Evolutionary conservation across 192 early-diverging fungal genomes (phyloP).

Genomic region (Podila horticola): DNA sequence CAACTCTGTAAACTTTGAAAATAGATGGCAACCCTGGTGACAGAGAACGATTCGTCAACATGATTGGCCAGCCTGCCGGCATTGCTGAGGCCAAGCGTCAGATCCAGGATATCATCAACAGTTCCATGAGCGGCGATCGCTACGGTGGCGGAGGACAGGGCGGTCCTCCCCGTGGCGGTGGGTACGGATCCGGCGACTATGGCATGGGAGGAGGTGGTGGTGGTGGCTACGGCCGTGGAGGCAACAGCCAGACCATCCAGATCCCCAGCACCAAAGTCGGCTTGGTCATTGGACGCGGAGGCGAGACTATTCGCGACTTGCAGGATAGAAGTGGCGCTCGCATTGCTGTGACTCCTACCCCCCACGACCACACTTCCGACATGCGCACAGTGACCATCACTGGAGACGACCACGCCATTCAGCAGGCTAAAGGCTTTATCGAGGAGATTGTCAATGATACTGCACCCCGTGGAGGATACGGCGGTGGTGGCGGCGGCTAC

Average conservation of each 20-base stretch:
- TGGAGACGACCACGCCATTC: conserved; percentile 74
- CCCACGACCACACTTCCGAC: conserved; percentile 49
- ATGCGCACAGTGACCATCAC: conserved; percentile 73
- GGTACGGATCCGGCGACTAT: conserved; percentile 10
- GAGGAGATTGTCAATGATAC: conserved; percentile 74
- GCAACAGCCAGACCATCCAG: conserved; percentile 58
- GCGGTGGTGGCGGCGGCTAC: conserved; percentile 40
- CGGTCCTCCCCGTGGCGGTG: conserved; percentile 17
- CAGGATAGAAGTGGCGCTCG: conserved; percentile 74
- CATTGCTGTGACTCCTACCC: conserved; percentile 72
- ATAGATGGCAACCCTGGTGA: conserved; percentile 56
- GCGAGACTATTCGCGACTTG: conserved; percentile 80
- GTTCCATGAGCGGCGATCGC: conserved; percentile 49
- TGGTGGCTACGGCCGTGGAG: conserved; percentile 42
- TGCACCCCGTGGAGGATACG: conserved; percentile 15
- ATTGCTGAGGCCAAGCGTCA: conserved; percentile 61
- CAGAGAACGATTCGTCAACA: conserved; percentile 59
- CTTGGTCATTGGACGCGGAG: conserved; percentile 83
- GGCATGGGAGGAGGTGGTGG: conserved; percentile 35
- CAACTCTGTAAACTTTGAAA: neutral
- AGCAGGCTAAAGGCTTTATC: conserved; percentile 77
- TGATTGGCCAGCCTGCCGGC: conserved; percentile 58
- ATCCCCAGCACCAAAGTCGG: conserved; percentile 80
- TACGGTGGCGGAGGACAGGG: conserved; percentile 21
- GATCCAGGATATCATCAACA: conserved; percentile 61